A percentile compares a stretch with the other conserved stretches of the same genome.
Evolutionary conservation across 129 eudicot genomes (phyloP).

Genomic region (Glebionis coronaria): DNA sequence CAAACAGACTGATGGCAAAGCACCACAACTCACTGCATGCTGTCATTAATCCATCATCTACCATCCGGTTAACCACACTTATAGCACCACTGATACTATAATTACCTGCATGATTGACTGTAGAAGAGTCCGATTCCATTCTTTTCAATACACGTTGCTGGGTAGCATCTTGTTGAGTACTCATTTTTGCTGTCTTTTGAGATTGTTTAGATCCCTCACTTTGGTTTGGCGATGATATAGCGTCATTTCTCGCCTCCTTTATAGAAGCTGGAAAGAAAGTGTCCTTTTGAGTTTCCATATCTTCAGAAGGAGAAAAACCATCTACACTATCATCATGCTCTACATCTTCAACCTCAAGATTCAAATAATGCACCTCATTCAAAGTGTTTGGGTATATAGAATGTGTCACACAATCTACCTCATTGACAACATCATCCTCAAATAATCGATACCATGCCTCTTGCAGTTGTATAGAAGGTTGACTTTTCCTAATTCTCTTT

Average conservation of each 20-base stretch:
- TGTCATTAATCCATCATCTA: not conserved
- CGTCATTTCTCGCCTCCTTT: not conserved
- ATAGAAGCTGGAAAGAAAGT: not conserved
- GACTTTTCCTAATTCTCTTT: slow-evolving; percentile 5
- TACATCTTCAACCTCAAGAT: not conserved
- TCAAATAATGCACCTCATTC: not conserved
- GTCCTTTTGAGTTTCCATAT: slow-evolving; percentile 1
- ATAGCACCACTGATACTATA: slow-evolving; percentile 12
- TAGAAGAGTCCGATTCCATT: slow-evolving; percentile 1
- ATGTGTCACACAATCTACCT: not conserved
- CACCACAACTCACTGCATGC: not conserved
- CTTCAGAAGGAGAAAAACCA: slow-evolving; percentile 1
- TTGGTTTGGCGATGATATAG: slow-evolving; percentile 1
- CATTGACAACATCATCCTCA: slow-evolving; percentile 4
- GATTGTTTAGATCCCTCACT: slow-evolving; percentile 13
- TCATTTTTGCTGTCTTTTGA: slow-evolving; percentile 12
- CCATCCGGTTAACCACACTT: not conserved
- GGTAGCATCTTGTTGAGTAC: slow-evolving; percentile 2
- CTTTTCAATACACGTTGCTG: slow-evolving; percentile 6
- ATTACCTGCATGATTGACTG: slow-evolving; percentile 3
- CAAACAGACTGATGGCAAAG: not conserved
- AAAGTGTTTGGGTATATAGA: not conserved
- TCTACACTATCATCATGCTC: not conserved
- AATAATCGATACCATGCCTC: slow-evolving; percentile 24
- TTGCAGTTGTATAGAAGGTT: slow-evolving; percentile 21